phyloP scores from a whole-genome alignment of 805 yeast species.

The Dipodascus albidus region DNA sequence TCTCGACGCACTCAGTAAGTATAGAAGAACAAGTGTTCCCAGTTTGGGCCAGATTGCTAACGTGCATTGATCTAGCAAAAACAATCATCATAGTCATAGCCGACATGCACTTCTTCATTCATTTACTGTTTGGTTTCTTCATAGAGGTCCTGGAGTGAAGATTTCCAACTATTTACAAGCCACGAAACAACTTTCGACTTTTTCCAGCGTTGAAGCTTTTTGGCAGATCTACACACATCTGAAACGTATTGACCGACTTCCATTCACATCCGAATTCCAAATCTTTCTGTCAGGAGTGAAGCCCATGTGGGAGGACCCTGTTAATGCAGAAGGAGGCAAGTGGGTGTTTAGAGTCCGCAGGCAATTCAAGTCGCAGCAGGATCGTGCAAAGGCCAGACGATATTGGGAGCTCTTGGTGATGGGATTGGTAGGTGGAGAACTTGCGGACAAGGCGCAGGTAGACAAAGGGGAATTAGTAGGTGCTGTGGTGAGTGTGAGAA shows the following conservation, averaged over 20 bases:
- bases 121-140: slow-evolving; percentile 21
- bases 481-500: slow-evolving; percentile 44
- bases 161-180: slow-evolving; percentile 19
- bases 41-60: too few relatives aligned
- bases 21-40: too few relatives aligned
- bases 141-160: slow-evolving; percentile 21
- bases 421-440: slow-evolving; percentile 39
- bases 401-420: slow-evolving; percentile 36
- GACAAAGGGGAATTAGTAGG: slow-evolving; percentile 33
- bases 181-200: slow-evolving; percentile 70
- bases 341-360: slow-evolving; percentile 46
- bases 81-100: background rate
- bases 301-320: slow-evolving; percentile 61
- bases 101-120: background rate
- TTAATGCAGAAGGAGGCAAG: slow-evolving; percentile 48
- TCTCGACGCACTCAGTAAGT: slow-evolving; percentile 2
- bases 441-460: slow-evolving; percentile 17
- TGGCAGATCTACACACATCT: slow-evolving; percentile 84
- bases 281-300: slow-evolving; percentile 47
- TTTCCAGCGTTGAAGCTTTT: slow-evolving; percentile 85
- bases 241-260: slow-evolving; percentile 16
- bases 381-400: slow-evolving; percentile 15
- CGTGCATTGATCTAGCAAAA: too few relatives aligned
- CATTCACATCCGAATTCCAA: slow-evolving; percentile 36
- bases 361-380: slow-evolving; percentile 11